Percentiles rank a stretch among this genome's conserved stretches.
phyloP scores from a whole-genome alignment of 306 rosid genomes.

The Prunus salicina region DNA sequence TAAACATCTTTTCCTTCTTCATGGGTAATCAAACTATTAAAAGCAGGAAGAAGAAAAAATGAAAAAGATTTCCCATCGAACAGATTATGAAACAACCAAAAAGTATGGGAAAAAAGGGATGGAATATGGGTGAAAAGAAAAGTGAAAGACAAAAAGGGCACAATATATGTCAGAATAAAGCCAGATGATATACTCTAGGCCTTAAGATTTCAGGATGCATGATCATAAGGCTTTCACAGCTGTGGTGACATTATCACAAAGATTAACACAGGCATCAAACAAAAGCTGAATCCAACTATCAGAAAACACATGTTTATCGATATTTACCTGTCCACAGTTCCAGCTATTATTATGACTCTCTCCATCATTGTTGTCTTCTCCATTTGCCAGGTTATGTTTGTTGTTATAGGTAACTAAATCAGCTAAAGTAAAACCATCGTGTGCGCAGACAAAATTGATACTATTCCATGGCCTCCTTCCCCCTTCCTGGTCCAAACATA shows the following conservation, averaged over 20 bases:
- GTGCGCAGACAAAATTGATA: constrained; percentile 86
- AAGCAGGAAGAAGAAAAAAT: neutral
- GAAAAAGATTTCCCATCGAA: neutral
- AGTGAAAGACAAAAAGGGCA: neutral
- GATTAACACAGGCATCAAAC: constrained; percentile 1
- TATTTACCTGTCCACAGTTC: constrained; percentile 93
- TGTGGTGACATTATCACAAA: neutral
- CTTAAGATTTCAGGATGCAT: neutral
- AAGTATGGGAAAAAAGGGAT: neutral
- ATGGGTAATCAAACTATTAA: neutral
- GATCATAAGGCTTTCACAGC: neutral
- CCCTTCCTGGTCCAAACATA: constrained; percentile 59
- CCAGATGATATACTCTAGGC: neutral
- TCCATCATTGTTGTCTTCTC: constrained; percentile 95
- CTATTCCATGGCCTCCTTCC: constrained; percentile 95
- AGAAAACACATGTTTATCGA: neutral
- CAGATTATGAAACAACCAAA: neutral
- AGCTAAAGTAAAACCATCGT: constrained; percentile 91
- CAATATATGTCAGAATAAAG: neutral
- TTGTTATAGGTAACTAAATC: constrained; percentile 88
- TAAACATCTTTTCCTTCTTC: neutral
- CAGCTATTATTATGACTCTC: constrained; percentile 97
- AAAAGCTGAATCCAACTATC: neutral
- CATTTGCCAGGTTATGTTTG: constrained; percentile 82
- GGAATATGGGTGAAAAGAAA: neutral